Evolutionary conservation across 2,329 filamentous ascomycete genomes (phyloP).

Genomic region (Arthrobotrys pseudoclavata): DNA sequence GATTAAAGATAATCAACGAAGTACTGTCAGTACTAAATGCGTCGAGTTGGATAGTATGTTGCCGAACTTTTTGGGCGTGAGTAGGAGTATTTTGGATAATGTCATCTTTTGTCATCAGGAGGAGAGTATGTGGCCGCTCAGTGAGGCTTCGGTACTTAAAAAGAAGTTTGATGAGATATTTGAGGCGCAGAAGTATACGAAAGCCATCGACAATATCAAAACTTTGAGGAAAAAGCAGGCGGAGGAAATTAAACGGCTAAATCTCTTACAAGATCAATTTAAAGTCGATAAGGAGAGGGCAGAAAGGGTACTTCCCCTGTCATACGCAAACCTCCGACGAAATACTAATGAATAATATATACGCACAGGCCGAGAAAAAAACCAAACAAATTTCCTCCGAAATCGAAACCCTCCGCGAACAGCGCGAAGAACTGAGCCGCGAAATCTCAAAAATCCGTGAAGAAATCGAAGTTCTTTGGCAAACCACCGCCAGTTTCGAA

Average conservation of each 20-base stretch:
- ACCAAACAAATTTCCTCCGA: constrained; percentile 46
- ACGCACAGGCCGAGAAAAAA: constrained; percentile 41
- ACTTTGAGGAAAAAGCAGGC: constrained; percentile 84
- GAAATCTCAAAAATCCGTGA: constrained; percentile 45
- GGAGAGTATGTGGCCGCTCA: constrained; percentile 96
- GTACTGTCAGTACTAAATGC: constrained; percentile 81
- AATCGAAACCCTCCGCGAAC: constrained; percentile 49
- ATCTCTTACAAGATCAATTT: constrained; percentile 80
- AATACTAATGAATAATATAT: neutral
- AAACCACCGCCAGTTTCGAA: constrained; percentile 45
- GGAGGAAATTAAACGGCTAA: constrained; percentile 79
- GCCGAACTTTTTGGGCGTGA: constrained; percentile 88
- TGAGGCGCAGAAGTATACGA: constrained; percentile 95
- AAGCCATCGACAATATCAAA: constrained; percentile 96
- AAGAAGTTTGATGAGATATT: constrained; percentile 98
- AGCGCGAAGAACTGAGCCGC: constrained; percentile 46
- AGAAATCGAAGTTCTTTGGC: constrained; percentile 38
- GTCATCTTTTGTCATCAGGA: constrained; percentile 99
- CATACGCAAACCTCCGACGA: neutral
- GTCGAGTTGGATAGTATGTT: constrained; percentile 86
- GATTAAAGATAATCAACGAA: constrained; percentile 82
- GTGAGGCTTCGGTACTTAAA: constrained; percentile 85
- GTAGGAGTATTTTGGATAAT: constrained; percentile 87
- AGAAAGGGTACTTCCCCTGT: constrained; percentile 70
- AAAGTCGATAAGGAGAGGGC: constrained; percentile 88